phyloP scores from a whole-genome alignment of 2,329 filamentous ascomycete species.

The Paraphaeosphaeria sporulosa region DNA sequence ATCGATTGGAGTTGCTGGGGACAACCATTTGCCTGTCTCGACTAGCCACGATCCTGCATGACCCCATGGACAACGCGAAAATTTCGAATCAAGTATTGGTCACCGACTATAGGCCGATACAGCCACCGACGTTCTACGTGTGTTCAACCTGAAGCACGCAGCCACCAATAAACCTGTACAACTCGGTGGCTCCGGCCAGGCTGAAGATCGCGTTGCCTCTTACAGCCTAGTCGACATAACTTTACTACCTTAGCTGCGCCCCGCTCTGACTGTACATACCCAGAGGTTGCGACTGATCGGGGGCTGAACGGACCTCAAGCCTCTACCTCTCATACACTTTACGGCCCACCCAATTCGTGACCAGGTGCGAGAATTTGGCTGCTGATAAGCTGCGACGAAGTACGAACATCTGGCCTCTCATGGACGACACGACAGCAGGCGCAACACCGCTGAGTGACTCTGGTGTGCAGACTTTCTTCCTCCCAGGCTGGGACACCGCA shows the following conservation, averaged over 20 bases:
- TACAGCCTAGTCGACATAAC: not conserved
- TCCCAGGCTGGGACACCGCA: constrained; percentile 39
- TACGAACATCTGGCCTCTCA: not conserved
- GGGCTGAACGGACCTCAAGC: not conserved
- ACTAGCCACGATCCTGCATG: not conserved
- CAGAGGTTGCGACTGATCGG: not conserved
- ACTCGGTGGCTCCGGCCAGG: not conserved
- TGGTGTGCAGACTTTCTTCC: constrained; percentile 43
- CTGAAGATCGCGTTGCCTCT: not conserved
- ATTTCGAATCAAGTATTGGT: not conserved
- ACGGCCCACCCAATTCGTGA: not conserved
- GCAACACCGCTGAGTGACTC: not conserved
- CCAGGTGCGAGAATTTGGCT: not conserved
- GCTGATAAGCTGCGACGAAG: not conserved
- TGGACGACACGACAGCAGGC: not conserved
- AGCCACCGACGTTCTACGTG: not conserved
- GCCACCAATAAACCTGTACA: not conserved
- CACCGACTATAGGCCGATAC: not conserved
- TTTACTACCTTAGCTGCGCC: not conserved
- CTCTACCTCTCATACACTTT: not conserved
- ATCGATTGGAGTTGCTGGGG: not conserved
- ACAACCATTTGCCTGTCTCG: not conserved
- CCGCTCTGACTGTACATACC: not conserved
- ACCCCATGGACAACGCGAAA: not conserved
- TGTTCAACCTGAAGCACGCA: not conserved